These are phyloP conservation scores for Coniophora puteana DNA, from an alignment of 1,284 basidiomycete species.

Conservation along the genomic window DNA sequence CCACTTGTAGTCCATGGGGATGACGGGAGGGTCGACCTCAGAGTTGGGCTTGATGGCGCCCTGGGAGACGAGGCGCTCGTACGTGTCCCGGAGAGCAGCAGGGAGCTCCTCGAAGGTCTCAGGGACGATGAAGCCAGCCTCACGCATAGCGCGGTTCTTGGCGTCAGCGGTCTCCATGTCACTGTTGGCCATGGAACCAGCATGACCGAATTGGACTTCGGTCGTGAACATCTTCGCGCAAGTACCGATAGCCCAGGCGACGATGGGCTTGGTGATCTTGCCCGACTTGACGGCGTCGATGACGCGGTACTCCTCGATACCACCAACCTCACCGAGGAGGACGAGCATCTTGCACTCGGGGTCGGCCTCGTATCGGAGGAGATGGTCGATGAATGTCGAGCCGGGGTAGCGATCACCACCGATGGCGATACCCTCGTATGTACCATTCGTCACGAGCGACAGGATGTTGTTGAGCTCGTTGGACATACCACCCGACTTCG, in stretches of 20 bases:
- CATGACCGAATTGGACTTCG: slow-evolving; percentile 99
- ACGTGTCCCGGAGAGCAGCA: slow-evolving; percentile 78
- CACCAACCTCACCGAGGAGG: slow-evolving; percentile 97
- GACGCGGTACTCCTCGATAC: slow-evolving; percentile 98
- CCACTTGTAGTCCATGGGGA: slow-evolving; percentile 99
- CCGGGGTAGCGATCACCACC: slow-evolving; percentile 99
- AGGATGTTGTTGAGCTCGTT: slow-evolving; percentile 99
- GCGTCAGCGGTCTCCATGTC: slow-evolving; percentile 96
- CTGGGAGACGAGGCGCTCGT: slow-evolving; percentile 75
- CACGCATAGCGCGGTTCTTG: slow-evolving; percentile 96
- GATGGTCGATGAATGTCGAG: slow-evolving; percentile 98
- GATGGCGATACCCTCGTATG: slow-evolving; percentile 99
- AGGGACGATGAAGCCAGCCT: slow-evolving; percentile 94
- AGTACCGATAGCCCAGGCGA: slow-evolving; percentile 99
- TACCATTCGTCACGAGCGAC: slow-evolving; percentile 95
- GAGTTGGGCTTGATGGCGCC: slow-evolving; percentile 72
- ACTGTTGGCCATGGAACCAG: slow-evolving; percentile 97
- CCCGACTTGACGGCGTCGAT: slow-evolving; percentile 97
- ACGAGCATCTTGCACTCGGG: slow-evolving; percentile 99
- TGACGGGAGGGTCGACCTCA: slow-evolving; percentile 90
- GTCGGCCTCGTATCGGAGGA: slow-evolving; percentile 96
- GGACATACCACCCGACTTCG: slow-evolving; percentile 99
- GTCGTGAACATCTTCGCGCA: slow-evolving; percentile 99
- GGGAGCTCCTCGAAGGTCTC: slow-evolving; percentile 98
- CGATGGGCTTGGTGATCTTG: slow-evolving; percentile 95